Evolutionary conservation across 495 filamentous ascomycete genomes (phyloP).

Genomic region (Podospora bellae-mahoneyi): DNA sequence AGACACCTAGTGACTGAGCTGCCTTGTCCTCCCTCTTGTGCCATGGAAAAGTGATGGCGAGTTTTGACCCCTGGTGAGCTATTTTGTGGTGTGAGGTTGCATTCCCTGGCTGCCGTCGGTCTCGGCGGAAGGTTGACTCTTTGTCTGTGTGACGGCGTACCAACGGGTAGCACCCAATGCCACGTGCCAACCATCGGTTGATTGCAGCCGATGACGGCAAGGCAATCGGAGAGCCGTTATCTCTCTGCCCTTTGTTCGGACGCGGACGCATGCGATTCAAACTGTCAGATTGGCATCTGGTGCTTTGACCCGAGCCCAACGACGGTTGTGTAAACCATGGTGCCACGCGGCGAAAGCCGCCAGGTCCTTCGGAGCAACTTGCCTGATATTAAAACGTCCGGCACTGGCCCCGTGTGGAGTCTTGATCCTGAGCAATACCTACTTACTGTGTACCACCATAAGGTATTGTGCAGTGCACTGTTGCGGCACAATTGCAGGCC

Average conservation of each 20-base stretch:
- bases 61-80: not conserved
- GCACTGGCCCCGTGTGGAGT: not conserved
- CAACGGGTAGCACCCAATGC: not conserved
- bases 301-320: not conserved
- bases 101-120: not conserved
- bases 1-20: not conserved
- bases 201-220: not conserved
- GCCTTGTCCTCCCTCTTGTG: not conserved
- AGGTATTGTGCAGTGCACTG: too few species aligned
- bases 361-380: not conserved
- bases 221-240: not conserved
- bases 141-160: not conserved
- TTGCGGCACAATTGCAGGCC: too few species aligned
- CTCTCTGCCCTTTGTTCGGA: not conserved
- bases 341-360: not conserved
- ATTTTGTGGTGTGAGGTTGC: not conserved
- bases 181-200: not conserved
- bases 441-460: too few species aligned
- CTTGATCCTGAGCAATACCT: not conserved
- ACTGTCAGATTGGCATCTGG: not conserved
- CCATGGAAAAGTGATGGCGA: not conserved
- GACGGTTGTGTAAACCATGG: not conserved
- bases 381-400: not conserved
- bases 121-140: not conserved
- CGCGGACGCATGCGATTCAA: not conserved